Conservation (phyloP, 2,329 filamentous ascomycete species). For the Fusarium sp. region DNA sequence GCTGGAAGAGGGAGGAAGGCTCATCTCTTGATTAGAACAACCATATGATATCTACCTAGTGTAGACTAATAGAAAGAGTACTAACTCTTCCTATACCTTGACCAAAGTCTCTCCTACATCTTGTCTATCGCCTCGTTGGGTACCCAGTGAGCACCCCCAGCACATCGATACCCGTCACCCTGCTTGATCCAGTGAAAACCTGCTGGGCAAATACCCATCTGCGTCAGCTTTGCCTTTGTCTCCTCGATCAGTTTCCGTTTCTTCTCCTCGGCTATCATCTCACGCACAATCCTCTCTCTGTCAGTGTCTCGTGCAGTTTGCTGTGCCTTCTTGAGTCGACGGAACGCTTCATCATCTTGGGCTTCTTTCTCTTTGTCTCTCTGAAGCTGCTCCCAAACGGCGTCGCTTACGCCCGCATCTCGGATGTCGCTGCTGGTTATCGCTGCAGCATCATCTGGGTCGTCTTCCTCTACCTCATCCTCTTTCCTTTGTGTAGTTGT, state of each 20-base stretch:
- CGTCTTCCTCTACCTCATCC: neutral
- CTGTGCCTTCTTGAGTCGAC: conserved; percentile 46
- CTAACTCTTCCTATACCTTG: too few species aligned
- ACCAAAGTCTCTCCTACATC: neutral
- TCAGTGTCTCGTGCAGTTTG: conserved; percentile 44
- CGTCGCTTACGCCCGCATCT: conserved; percentile 68
- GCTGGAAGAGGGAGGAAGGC: too few species aligned
- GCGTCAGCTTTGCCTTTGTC: conserved; percentile 57
- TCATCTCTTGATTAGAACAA: too few species aligned
- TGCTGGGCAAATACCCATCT: conserved; percentile 62
- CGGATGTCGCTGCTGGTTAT: conserved; percentile 43
- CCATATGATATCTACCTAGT: too few species aligned
- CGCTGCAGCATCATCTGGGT: neutral
- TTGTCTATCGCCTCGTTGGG: conserved; percentile 23
- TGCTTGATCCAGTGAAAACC: conserved; percentile 72
- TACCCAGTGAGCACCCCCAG: conserved; percentile 65
- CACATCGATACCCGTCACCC: conserved; percentile 66
- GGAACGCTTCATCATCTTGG: conserved; percentile 51
- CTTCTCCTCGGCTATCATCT: conserved; percentile 48
- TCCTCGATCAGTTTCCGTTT: conserved; percentile 51
- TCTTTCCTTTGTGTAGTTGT: neutral
- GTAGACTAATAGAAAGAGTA: too few species aligned
- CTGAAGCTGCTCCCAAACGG: conserved; percentile 68
- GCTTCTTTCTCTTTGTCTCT: conserved; percentile 55
- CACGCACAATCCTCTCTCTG: conserved; percentile 49